A percentile compares a stretch with the other conserved stretches of the same genome.
Evolutionary conservation across 441 rosid genomes (phyloP).

Genomic region (Eruca vesicaria): DNA sequence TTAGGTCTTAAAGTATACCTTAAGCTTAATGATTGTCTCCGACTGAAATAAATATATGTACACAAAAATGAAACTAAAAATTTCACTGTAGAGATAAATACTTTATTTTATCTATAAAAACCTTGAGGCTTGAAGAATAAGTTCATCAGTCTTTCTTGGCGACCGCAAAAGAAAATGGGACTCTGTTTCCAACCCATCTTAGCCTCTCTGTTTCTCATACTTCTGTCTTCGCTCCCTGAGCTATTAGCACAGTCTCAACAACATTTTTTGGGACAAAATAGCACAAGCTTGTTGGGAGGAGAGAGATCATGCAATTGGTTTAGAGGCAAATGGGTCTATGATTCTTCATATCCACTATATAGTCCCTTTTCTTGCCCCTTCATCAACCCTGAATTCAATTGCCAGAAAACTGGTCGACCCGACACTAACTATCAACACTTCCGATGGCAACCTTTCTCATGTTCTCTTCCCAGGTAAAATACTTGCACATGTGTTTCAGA

Average conservation of each 20-base stretch:
- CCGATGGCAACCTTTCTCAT: slow-evolving; percentile 48
- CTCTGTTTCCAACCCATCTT: slow-evolving; percentile 25
- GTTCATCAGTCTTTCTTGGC: slow-evolving; percentile 22
- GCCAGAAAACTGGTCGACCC: slow-evolving; percentile 46
- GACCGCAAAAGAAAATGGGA: slow-evolving; percentile 15
- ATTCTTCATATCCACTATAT: slow-evolving; percentile 48
- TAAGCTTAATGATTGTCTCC: slow-evolving; percentile 25
- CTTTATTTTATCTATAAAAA: slow-evolving; percentile 21
- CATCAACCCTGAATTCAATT: slow-evolving; percentile 39
- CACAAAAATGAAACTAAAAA: background rate
- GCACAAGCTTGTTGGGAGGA: slow-evolving; percentile 11
- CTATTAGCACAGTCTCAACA: slow-evolving; percentile 23
- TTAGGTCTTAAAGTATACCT: slow-evolving; percentile 6
- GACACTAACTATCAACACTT: slow-evolving; percentile 46
- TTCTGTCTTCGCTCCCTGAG: slow-evolving; percentile 12
- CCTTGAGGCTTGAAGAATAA: slow-evolving; percentile 22
- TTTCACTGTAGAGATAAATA: slow-evolving; percentile 1
- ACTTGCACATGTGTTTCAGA: background rate
- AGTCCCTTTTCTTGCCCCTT: slow-evolving; percentile 42
- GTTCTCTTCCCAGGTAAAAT: slow-evolving; percentile 45
- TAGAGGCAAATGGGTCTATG: slow-evolving; percentile 51
- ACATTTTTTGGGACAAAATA: slow-evolving; percentile 25
- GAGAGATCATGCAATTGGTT: slow-evolving; percentile 25
- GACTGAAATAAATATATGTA: background rate
- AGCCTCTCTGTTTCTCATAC: slow-evolving; percentile 28